phyloP scores from a whole-genome alignment of 2,329 filamentous ascomycete genomes.

The Anisogramma anomala region DNA sequence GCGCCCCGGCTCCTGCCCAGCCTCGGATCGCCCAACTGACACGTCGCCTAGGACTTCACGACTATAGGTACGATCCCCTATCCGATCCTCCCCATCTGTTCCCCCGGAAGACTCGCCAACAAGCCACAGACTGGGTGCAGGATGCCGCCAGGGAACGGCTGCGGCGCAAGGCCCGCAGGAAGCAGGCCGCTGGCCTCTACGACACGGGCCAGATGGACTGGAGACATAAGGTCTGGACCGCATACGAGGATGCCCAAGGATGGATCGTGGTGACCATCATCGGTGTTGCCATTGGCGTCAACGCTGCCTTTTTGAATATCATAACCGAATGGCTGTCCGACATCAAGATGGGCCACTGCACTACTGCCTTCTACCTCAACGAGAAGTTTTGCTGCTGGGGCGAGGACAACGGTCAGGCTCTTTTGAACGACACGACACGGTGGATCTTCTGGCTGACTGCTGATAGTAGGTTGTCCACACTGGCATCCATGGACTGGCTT shows the following conservation, averaged over 20 bases:
- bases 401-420: conserved; percentile 60
- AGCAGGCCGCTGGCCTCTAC: conserved; percentile 60
- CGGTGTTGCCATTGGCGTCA: conserved; percentile 81
- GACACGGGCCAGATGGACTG: conserved; percentile 61
- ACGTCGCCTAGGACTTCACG: conserved; percentile 61
- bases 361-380: conserved; percentile 91
- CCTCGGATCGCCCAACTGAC: conserved; percentile 8
- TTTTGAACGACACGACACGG: not conserved
- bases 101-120: conserved; percentile 23
- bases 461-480: conserved; percentile 59
- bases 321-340: conserved; percentile 95
- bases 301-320: conserved; percentile 88
- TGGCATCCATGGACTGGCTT: conserved; percentile 86
- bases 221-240: conserved; percentile 69
- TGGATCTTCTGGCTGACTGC: not conserved
- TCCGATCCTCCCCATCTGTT: conserved; percentile 7
- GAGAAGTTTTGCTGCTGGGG: conserved; percentile 98
- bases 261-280: conserved; percentile 97
- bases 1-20: not conserved
- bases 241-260: conserved; percentile 90
- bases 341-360: conserved; percentile 92
- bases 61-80: conserved; percentile 57
- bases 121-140: conserved; percentile 77
- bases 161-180: conserved; percentile 63
- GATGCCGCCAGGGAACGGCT: conserved; percentile 86